Percentiles rank a stretch among this genome's conserved stretches.
Evolutionary conservation across 1,284 basidiomycete species (phyloP).

Genomic region (Filobasidium uniguttulatum): DNA sequence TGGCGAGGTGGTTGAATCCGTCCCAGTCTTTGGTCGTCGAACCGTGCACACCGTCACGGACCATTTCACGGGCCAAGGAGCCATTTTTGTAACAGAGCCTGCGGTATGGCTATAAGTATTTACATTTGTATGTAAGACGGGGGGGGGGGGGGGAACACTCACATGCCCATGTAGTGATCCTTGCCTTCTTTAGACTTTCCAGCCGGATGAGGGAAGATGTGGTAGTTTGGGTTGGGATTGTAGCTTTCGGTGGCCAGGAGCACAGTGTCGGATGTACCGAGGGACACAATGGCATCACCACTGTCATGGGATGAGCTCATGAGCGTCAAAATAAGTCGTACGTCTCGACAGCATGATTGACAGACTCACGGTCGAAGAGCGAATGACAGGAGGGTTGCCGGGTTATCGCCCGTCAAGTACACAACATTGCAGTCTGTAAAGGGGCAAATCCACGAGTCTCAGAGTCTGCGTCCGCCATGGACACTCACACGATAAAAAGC

Average conservation of each 20-base stretch:
- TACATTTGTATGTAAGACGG: slow-evolving; percentile 28
- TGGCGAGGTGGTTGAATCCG: slow-evolving; percentile 54
- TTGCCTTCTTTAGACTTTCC: slow-evolving; percentile 16
- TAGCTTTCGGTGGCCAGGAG: slow-evolving; percentile 49
- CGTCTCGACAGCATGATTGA: too few relatives aligned
- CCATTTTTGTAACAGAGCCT: slow-evolving; percentile 80
- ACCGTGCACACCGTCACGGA: slow-evolving; percentile 49
- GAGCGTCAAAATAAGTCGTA: neutral
- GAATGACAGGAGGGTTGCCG: slow-evolving; percentile 63
- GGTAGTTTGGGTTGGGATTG: slow-evolving; percentile 38
- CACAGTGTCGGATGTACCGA: slow-evolving; percentile 84
- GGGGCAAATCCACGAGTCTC: neutral
- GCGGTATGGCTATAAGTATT: slow-evolving; percentile 16
- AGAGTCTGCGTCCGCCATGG: neutral
- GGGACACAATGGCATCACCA: slow-evolving; percentile 63
- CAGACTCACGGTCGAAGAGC: slow-evolving; percentile 36
- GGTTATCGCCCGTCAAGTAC: slow-evolving; percentile 84
- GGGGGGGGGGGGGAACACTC: slow-evolving; percentile 39
- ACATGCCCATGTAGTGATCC: slow-evolving; percentile 36
- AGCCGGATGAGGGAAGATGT: slow-evolving; percentile 42
- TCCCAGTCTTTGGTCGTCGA: slow-evolving; percentile 47
- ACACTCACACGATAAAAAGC: slow-evolving; percentile 17
- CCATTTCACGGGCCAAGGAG: slow-evolving; percentile 62
- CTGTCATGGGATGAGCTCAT: too few relatives aligned
- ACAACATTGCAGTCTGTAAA: slow-evolving; percentile 59